Percentiles rank a stretch among this genome's conserved stretches.
Conservation (phyloP, 306 rosid genomes). For the Dicorynia guianensis region DNA sequence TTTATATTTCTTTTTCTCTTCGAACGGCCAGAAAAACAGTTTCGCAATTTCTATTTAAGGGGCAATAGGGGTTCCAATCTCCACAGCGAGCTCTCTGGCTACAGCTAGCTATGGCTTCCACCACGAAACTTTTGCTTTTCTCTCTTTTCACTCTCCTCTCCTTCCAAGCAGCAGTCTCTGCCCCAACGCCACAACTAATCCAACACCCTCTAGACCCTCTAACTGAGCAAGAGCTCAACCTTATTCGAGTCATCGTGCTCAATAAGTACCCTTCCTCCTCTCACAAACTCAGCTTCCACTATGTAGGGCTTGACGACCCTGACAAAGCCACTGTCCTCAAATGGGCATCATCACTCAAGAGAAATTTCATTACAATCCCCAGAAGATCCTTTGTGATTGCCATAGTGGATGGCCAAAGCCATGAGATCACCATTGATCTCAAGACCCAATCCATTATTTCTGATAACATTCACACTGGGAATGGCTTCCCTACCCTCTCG, state of each 20-base stretch:
- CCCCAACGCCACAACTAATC: neutral
- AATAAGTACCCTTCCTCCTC: neutral
- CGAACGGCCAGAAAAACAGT: no score
- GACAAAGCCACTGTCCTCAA: constrained; percentile 25
- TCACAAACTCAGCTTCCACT: constrained; percentile 33
- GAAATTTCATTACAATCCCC: neutral
- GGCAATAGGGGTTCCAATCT: neutral
- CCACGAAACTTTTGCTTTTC: constrained; percentile 26
- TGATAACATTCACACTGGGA: constrained; percentile 34
- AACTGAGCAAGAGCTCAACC: constrained; percentile 29
- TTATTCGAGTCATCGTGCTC: constrained; percentile 34
- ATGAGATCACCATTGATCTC: constrained; percentile 36
- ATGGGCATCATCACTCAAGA: neutral
- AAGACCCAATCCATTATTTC: constrained; percentile 7
- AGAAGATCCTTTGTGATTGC: constrained; percentile 36
- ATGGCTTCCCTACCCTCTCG: constrained; percentile 45
- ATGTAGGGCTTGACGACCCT: constrained; percentile 47
- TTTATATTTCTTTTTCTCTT: no score
- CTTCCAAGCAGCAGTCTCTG: neutral
- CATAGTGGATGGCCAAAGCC: constrained; percentile 15
- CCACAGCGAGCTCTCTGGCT: neutral
- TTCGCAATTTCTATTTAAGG: neutral
- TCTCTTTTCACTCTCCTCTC: constrained; percentile 1
- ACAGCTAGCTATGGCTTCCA: neutral
- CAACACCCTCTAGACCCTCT: constrained; percentile 48